Conservation (phyloP, 805 yeast species). For the Wickerhamiella azymoides region DNA sequence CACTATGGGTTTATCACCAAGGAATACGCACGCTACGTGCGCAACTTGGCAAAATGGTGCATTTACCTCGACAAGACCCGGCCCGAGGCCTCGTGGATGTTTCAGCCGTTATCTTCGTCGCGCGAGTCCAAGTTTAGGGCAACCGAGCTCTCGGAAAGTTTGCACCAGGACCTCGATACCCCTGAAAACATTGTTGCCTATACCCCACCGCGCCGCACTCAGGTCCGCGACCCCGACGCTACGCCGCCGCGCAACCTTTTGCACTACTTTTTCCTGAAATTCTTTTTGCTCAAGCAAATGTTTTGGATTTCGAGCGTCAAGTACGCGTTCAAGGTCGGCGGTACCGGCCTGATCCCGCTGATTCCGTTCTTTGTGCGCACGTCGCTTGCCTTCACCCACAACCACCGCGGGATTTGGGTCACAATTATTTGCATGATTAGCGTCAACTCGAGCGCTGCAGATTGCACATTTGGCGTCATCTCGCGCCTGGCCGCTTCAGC, state of each 20-base stretch:
- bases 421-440: conserved; percentile 24
- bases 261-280: conserved; percentile 18
- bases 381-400: conserved; percentile 17
- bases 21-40: conserved; percentile 14
- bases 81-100: conserved; percentile 13
- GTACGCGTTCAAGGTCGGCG: conserved; percentile 3
- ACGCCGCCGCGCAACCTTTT: conserved; percentile 20
- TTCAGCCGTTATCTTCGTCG: background rate
- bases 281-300: background rate
- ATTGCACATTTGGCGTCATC: conserved; percentile 22
- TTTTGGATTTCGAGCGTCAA: background rate
- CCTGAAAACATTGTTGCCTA: background rate
- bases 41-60: conserved; percentile 14
- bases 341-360: conserved; percentile 10
- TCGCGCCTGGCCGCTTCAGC: conserved; percentile 22
- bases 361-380: conserved; percentile 21
- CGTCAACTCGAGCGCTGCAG: conserved; percentile 23
- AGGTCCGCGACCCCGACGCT: conserved; percentile 22
- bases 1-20: conserved; percentile 14
- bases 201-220: conserved; percentile 3
- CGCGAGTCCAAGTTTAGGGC: background rate
- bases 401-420: conserved; percentile 22
- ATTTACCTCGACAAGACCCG: conserved; percentile 11
- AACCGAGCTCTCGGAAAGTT: background rate
- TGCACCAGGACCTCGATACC: conserved; percentile 1